Evolutionary conservation across 2,329 filamentous ascomycete genomes (phyloP), one percentile per base, ranked within the genome.

Genomic region (Emergomyces orientalis): DNA sequence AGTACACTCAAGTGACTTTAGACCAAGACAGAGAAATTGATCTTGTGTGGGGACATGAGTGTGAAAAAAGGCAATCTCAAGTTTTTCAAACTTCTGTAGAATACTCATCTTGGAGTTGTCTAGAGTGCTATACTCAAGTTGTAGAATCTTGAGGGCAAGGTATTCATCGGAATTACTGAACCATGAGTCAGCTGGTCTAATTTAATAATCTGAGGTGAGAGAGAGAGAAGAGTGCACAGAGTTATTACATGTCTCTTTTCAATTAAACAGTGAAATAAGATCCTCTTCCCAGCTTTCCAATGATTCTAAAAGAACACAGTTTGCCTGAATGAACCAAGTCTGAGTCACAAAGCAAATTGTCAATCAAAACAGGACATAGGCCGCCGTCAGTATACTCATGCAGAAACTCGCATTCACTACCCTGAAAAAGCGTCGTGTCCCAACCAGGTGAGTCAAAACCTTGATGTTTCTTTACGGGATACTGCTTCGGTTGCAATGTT

Each of bases 251-350:
- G 1, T 64, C 60, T 60, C 55, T 27, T 41, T 30, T 60, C 22
- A 66, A 55, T 61, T 63, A 66, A 37, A 66, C 65, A 34, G 61
- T 66, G 25, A 63, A 64, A 45, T 64, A 66, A 57, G 63, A 62
- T 11, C 64, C 64, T n/a, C 32, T 25, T 9, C 63, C 63, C 14
- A 66, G 55, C 52, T 66, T 66, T 57, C 65, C 65, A 51, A 66
- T 32, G 17, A 66, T 54, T 19, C 27, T 60, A 32, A 64, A 66
- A 17, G 57, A 61, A 49, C 64, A 64, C 25, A 7, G 34, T 17
- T 61, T 43, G 41, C 27, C 52, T 19, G 6, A 4, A 60, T 54
- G 39, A 59, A 57, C 25, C 54, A 66, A 47, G 45, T 66, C 47
- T 32, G 52, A n/a, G 25, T 63, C 64, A 41, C 19, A 7, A 30